phyloP scores from a whole-genome alignment of 108 stramenopile genomes.

The Aureococcus anophagefferens region DNA sequence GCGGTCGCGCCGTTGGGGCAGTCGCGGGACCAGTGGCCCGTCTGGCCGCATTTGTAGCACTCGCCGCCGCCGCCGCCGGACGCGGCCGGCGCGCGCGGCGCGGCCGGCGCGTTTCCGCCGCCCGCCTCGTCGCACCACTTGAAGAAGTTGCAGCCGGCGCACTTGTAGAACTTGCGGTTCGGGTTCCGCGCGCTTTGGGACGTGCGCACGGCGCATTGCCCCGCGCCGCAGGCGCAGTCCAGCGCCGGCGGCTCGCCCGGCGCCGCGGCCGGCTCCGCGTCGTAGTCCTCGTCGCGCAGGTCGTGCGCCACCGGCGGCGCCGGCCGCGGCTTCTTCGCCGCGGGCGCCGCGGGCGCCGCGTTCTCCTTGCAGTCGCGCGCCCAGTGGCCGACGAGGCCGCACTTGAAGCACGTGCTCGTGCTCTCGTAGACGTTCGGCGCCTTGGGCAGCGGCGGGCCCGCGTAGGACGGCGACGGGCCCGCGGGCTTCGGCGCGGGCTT shows the following conservation, averaged over 20 bases:
- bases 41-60: background rate
- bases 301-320: background rate
- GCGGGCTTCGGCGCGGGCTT: no score
- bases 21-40: background rate
- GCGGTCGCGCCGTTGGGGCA: background rate
- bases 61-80: background rate
- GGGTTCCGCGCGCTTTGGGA: background rate
- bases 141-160: background rate
- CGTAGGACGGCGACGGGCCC: no score
- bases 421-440: background rate
- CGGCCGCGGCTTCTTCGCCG: background rate
- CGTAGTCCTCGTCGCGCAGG: no score
- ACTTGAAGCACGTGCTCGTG: background rate
- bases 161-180: background rate
- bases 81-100: no score
- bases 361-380: background rate
- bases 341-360: background rate
- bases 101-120: no score
- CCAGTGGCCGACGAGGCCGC: background rate
- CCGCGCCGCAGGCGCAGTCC: background rate
- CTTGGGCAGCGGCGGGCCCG: no score
- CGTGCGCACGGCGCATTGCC: background rate
- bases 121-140: background rate
- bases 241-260: background rate
- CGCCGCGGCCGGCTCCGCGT: background rate